These are phyloP conservation scores for Xylona heveae DNA, from an alignment of 495 filamentous ascomycete genomes.

Conservation along the genomic window DNA sequence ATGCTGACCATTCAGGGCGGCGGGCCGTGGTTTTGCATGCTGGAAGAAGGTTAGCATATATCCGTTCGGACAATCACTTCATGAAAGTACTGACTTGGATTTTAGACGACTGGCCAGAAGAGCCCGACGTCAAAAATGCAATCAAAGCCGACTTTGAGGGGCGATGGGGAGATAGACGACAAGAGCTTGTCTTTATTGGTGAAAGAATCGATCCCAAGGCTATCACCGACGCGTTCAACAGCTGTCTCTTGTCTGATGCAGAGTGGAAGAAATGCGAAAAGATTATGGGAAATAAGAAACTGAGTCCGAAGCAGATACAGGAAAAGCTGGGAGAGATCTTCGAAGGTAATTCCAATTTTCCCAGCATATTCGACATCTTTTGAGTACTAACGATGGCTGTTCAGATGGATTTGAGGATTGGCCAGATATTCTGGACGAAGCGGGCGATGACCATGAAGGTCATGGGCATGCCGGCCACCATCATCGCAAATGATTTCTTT, in stretches of 20 bases:
- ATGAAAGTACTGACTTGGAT: not conserved
- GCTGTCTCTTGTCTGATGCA: slow-evolving; percentile 24
- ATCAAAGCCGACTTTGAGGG: slow-evolving; percentile 26
- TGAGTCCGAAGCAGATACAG: slow-evolving; percentile 13
- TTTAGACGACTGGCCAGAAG: slow-evolving; percentile 20
- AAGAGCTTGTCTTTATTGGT: slow-evolving; percentile 38
- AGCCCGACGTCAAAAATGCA: slow-evolving; percentile 19
- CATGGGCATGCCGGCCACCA: no score
- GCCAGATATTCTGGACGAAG: slow-evolving; percentile 18
- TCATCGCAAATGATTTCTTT: no score
- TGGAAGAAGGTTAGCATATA: slow-evolving; percentile 12
- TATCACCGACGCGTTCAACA: slow-evolving; percentile 23
- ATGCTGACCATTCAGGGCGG: slow-evolving; percentile 33
- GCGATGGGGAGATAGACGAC: slow-evolving; percentile 33
- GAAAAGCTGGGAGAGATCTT: slow-evolving; percentile 22
- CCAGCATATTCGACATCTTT: no score
- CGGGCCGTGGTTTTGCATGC: slow-evolving; percentile 29
- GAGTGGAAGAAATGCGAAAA: slow-evolving; percentile 29
- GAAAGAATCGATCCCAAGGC: slow-evolving; percentile 22
- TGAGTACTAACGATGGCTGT: no score
- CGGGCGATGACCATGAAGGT: slow-evolving; percentile 18
- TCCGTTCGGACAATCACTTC: not conserved
- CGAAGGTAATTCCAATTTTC: no score
- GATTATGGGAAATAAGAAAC: slow-evolving; percentile 22
- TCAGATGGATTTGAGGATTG: slow-evolving; percentile 37